These are phyloP conservation scores for Sclerotiophoma versabilis DNA, from an alignment of 2,329 filamentous ascomycete species.

Conservation along the genomic window DNA sequence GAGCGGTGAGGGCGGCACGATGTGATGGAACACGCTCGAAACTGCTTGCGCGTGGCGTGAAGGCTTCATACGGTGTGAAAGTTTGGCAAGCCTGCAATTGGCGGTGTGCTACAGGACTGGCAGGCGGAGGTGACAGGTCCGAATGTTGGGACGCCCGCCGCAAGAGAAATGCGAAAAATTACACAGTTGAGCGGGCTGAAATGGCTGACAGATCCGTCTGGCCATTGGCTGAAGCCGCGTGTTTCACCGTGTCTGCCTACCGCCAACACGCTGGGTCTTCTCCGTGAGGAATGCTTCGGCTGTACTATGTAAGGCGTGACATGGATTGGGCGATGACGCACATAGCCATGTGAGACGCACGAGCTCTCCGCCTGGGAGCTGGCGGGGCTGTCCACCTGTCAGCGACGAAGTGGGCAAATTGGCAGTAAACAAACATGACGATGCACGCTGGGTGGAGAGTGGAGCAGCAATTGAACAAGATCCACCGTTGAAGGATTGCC, in stretches of 20 bases:
- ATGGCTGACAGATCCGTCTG: neutral
- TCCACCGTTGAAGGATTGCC: conserved; percentile 7
- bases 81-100: conserved; percentile 16
- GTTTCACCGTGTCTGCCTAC: conserved; percentile 5
- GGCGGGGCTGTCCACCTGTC: conserved; percentile 22
- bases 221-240: neutral
- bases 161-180: conserved; percentile 14
- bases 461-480: conserved; percentile 27
- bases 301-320: conserved; percentile 7
- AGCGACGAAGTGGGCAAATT: conserved; percentile 14
- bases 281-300: conserved; percentile 8
- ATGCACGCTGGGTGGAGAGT: conserved; percentile 18
- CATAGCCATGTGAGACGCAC: conserved; percentile 21
- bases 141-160: conserved; percentile 24
- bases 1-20: conserved; percentile 11
- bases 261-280: conserved; percentile 2
- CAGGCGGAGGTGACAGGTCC: conserved; percentile 17
- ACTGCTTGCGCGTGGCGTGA: neutral
- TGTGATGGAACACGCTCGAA: conserved; percentile 1
- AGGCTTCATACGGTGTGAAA: conserved; percentile 1
- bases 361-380: conserved; percentile 24
- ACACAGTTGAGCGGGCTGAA: conserved; percentile 1
- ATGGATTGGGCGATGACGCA: conserved; percentile 16
- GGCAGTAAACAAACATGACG: conserved; percentile 18
- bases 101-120: conserved; percentile 27